Base-by-base conservation (phyloP, 2,329 filamentous ascomycete species). In the Leptographium wingfieldii region DNA sequence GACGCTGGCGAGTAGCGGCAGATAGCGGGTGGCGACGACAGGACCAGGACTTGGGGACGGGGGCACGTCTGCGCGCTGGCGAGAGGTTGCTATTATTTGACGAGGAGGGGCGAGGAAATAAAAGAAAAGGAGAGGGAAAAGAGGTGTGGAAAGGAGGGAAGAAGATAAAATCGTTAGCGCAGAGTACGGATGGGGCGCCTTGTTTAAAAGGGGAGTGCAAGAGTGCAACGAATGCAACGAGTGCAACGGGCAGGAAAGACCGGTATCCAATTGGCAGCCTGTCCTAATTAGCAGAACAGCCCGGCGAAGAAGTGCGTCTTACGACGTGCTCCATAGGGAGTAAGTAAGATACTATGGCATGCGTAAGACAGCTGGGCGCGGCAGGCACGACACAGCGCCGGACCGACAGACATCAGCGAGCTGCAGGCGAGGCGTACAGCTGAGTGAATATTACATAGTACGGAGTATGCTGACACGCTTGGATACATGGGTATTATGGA, bases 81-180 rank as follows among this genome's bases (percentile, higher is more conserved):
- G 43, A 46, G 43, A n/a, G 16, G 43, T n/a, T 46, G 16, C 3
- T 46, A 46, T n/a, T n/a, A n/a, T n/a, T 9, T 3, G 43, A 46
- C 43, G 5, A 56, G 55, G 40, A 35, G 29, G 35, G 55, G 27
- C 19, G 55, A 54, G 5, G 25, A 43, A 35, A 55, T 22, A 56
- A 46, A 35, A 46, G 48, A 58, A 48, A 55, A 54, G 46, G 55
- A 46, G 27, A 46, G 25, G 22, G 22, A 51, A 38, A 55, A 22
- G 55, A 56, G 25, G 48, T 49, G 33, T 49, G 27, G 27, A 43
- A 51, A 56, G 31, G 53, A 56, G 48, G 25, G 56, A 46, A 29
- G 55, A 19, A 48, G 56, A 57, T 53, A 56, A 49, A 56, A 51
- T 49, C 38, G 55, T 56, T 56, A 46, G 54, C 54, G 54, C 10